A percentile compares a stretch with the other conserved stretches of the same genome.
Evolutionary conservation across 306 rosid genomes (phyloP).

Genomic region (Oemleria cerasiformis): DNA sequence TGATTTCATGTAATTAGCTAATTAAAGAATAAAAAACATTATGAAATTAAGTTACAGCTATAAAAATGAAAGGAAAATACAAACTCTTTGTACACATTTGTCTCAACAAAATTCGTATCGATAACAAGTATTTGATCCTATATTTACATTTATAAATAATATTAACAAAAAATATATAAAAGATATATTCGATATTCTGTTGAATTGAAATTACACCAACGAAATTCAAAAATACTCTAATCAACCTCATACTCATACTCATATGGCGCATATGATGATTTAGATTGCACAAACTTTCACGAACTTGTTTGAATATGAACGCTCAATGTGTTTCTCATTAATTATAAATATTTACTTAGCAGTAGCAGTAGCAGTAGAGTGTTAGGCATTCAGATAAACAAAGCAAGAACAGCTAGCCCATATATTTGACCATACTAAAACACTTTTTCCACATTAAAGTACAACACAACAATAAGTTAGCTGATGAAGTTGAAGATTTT

Average conservation of each 20-base stretch:
- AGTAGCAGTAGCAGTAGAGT: constrained; percentile 7
- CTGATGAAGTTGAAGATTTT: not conserved
- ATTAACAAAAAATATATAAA: no score
- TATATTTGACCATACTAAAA: constrained; percentile 23
- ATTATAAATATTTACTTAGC: not conserved
- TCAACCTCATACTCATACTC: not conserved
- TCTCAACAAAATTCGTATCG: no score
- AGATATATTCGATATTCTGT: no score
- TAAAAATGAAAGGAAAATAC: no score
- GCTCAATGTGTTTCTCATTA: not conserved
- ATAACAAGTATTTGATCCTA: no score
- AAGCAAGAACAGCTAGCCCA: constrained; percentile 2
- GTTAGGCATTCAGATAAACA: constrained; percentile 30
- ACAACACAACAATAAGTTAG: not conserved
- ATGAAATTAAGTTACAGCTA: no score
- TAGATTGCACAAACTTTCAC: constrained; percentile 23
- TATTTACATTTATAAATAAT: no score
- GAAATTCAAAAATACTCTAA: not conserved
- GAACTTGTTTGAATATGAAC: constrained; percentile 9
- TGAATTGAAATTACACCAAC: no score
- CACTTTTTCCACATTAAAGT: constrained; percentile 7
- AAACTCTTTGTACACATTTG: no score
- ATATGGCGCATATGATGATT: constrained; percentile 6
- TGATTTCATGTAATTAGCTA: no score
- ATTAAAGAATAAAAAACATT: no score